phyloP scores from a whole-genome alignment of 1,284 basidiomycete genomes.

The Puccinia horiana region DNA sequence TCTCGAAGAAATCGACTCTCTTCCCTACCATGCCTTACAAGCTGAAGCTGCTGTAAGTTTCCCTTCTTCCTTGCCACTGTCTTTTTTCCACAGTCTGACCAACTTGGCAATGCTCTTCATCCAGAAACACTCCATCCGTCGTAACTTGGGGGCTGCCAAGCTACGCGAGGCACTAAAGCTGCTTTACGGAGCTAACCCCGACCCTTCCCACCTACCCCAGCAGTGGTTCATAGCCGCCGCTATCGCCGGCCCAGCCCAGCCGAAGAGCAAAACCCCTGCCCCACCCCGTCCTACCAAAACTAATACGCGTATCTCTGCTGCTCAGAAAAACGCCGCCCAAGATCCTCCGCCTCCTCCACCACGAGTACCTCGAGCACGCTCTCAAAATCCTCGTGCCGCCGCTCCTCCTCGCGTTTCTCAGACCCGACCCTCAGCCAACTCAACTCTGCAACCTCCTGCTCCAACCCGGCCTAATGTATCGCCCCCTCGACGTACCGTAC shows the following conservation, averaged over 20 bases:
- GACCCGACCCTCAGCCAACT: neutral
- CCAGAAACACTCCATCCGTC: conserved; percentile 45
- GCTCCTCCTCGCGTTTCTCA: neutral
- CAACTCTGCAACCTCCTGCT: neutral
- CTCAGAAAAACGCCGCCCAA: neutral
- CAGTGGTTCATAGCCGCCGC: conserved; percentile 38
- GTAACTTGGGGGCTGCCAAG: conserved; percentile 36
- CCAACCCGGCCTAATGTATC: too few relatives aligned
- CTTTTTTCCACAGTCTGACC: neutral
- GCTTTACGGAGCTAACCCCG: neutral
- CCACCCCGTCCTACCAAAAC: conserved; percentile 8
- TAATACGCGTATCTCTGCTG: neutral
- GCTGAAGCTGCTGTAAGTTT: conserved; percentile 39
- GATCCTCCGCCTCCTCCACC: neutral
- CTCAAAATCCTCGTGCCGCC: neutral
- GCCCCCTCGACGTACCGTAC: neutral
- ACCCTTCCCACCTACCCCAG: conserved; percentile 10
- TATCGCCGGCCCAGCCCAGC: neutral
- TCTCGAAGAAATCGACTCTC: conserved; percentile 26
- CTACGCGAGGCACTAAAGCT: conserved; percentile 30
- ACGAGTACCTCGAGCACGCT: neutral
- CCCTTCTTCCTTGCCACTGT: neutral
- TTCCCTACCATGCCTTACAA: conserved; percentile 45
- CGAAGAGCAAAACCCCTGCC: neutral
- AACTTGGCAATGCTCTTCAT: neutral